Percentiles rank a stretch among this genome's conserved stretches.
Conservation (phyloP, 1,284 basidiomycete species). For the Spongiforma sp. region DNA sequence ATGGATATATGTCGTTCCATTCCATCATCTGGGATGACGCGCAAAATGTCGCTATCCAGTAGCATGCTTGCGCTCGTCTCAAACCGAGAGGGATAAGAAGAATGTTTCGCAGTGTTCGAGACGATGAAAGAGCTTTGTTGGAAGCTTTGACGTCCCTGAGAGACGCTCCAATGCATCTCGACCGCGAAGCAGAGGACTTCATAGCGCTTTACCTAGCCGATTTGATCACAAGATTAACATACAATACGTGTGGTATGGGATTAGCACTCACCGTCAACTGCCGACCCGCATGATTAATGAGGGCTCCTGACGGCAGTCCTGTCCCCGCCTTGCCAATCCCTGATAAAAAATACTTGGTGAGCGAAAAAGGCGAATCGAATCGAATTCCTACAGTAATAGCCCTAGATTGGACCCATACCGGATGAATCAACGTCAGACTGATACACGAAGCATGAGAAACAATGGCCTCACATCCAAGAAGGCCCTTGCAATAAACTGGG, state of each 20-base stretch:
- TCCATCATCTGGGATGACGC: conserved; percentile 21
- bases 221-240: background rate
- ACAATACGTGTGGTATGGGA: background rate
- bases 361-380: background rate
- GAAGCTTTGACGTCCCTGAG: conserved; percentile 1
- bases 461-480: conserved; percentile 24
- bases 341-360: conserved; percentile 7
- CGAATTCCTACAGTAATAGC: conserved; percentile 31
- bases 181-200: conserved; percentile 36
- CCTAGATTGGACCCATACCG: conserved; percentile 15
- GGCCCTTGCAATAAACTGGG: conserved; percentile 36
- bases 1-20: background rate
- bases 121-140: conserved; percentile 29
- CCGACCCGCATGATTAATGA: conserved; percentile 25
- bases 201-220: conserved; percentile 30
- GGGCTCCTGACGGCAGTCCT: conserved; percentile 31
- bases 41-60: conserved; percentile 22
- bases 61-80: conserved; percentile 8
- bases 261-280: conserved; percentile 29
- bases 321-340: conserved; percentile 35
- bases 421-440: background rate
- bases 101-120: conserved; percentile 8
- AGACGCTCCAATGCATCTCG: conserved; percentile 32
- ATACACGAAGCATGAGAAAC: background rate
- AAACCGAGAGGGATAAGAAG: background rate